Conservation (phyloP, 306 rosid species). For the Sophora flavescens region DNA sequence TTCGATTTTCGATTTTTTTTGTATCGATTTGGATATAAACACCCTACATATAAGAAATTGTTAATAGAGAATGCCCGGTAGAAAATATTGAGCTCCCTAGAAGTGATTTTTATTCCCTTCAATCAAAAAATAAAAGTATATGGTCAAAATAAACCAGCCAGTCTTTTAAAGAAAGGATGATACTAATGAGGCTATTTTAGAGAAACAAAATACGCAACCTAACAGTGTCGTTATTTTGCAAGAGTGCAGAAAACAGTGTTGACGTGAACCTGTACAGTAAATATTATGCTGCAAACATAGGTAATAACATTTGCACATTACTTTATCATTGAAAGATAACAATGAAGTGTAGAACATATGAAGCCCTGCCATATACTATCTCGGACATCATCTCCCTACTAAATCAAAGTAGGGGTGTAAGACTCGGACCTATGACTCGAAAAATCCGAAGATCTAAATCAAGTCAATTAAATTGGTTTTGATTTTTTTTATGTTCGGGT, state of each 20-base stretch:
- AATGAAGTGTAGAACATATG: slow-evolving; percentile 1
- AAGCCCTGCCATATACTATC: slow-evolving; percentile 8
- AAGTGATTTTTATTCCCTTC: background rate
- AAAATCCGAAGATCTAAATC: no score
- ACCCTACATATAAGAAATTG: slow-evolving; percentile 5
- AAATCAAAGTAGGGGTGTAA: no score
- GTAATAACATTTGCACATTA: slow-evolving; percentile 3
- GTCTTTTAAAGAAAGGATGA: background rate
- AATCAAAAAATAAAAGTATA: no score
- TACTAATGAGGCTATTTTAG: background rate
- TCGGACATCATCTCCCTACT: background rate
- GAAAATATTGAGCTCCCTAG: slow-evolving; percentile 1
- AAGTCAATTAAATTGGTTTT: no score
- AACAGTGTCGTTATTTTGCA: background rate
- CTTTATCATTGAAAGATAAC: background rate
- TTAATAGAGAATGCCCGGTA: background rate
- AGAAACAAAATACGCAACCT: background rate
- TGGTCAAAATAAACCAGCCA: background rate
- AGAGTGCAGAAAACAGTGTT: slow-evolving; percentile 7
- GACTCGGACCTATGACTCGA: no score
- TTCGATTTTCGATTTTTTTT: no score
- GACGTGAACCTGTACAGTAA: slow-evolving; percentile 30
- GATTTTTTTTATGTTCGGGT: no score
- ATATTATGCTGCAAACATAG: background rate
- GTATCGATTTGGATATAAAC: no score